Evolutionary conservation across 306 rosid genomes (phyloP), one percentile per base, ranked within the genome.

Genomic region (Crotalaria pallida): DNA sequence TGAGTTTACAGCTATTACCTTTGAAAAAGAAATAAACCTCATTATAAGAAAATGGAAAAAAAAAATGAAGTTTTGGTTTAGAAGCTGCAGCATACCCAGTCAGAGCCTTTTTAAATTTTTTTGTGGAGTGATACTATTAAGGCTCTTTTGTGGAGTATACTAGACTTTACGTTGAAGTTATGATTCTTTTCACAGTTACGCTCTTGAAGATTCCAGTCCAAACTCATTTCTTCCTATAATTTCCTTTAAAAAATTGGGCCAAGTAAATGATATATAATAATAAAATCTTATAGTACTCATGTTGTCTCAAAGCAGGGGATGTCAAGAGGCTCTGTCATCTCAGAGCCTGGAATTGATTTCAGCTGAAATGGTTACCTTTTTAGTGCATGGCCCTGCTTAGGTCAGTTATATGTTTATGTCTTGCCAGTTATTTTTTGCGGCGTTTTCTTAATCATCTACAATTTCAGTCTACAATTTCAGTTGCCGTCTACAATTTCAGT

Each of bases 231-330:
- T 87, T 82, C 86, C 86, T 69, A 71, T 66, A 79, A 81, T 79
- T 87, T 84, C 86, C 68, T 74, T 88, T 77, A 56, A 81, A 50
- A 74, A 77, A 72, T 81, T 87, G 92, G 90, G 84, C 92, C 59
- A 69, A 69, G 31, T 86, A 79, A 78, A 75, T 81, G 82, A 67
- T 83, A 63, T 75, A 56, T 71, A 77, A 76, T 65, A 53, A 68
- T 86, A 78, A 75, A 78, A 80, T 78, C 94, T 90, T 84, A 87
- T 87, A 89, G 80, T 84, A 83, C 96, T 92, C 81, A 51, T 84
- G 77, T 92, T 92, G 91, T 92, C 95, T 89, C 90, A 59, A 89
- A 92, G 95, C 98, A 92, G 98, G 98, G 87, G n/a, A n/a, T 81
- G 96, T 80, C 90, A 82, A 77, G 96, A 84, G 98, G 92, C 96